Percentiles rank a stretch among this genome's conserved stretches.
Evolutionary conservation across 139 green algal species (phyloP).

Genomic region (Mesotaenium endlicherianum): DNA sequence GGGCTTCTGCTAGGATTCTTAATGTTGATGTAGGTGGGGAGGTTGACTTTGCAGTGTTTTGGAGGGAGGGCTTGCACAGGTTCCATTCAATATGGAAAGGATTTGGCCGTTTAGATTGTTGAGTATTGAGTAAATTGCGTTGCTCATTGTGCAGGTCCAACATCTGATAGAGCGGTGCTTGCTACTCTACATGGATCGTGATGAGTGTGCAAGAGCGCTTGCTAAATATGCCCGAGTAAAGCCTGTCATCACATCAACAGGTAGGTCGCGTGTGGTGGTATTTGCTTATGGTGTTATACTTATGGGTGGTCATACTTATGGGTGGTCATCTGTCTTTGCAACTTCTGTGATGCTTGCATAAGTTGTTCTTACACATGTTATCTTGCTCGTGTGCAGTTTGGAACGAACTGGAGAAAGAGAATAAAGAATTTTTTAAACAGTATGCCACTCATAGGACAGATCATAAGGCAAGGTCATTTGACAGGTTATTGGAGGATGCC

Average conservation of each 20-base stretch:
- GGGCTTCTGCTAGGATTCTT: background rate
- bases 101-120: background rate
- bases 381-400: too few relatives aligned
- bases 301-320: too few relatives aligned
- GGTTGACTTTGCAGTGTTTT: background rate
- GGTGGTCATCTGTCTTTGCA: too few relatives aligned
- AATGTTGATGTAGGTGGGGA: background rate
- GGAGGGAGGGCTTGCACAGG: background rate
- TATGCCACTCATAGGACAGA: too few relatives aligned
- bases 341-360: too few relatives aligned
- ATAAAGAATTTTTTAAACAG: too few relatives aligned
- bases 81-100: background rate
- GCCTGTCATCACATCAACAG: constrained; percentile 38
- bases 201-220: constrained; percentile 32
- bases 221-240: constrained; percentile 45
- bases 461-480: too few relatives aligned
- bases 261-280: constrained; percentile 7
- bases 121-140: background rate
- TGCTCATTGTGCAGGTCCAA: constrained; percentile 23
- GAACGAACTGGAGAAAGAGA: too few relatives aligned
- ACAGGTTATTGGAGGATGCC: too few relatives aligned
- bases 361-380: too few relatives aligned
- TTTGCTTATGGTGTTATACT: too few relatives aligned
- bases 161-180: constrained; percentile 49
- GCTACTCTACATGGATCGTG: constrained; percentile 35